A percentile compares a stretch with the other conserved stretches of the same genome.
Conservation (phyloP, 306 rosid species). For the Lablab purpureus region DNA sequence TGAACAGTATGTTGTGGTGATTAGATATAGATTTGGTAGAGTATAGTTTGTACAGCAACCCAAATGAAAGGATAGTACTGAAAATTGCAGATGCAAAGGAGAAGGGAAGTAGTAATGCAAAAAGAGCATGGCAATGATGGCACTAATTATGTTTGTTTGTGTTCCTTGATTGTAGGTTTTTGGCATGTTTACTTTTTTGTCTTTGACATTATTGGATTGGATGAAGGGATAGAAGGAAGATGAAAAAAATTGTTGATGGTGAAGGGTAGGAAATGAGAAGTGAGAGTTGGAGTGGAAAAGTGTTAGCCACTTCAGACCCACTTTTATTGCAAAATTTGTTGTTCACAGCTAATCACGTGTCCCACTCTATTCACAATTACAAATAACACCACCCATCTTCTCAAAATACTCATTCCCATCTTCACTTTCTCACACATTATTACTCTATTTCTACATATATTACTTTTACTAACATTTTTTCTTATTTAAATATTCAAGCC, state of each 20-base stretch:
- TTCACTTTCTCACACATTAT: too few relatives aligned
- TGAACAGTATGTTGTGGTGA: conserved; percentile 14
- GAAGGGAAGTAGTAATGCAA: conserved; percentile 40
- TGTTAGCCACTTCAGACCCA: conserved; percentile 40
- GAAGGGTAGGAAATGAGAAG: conserved; percentile 1
- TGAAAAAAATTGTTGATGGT: not conserved
- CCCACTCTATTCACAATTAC: conserved; percentile 29
- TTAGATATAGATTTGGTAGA: conserved; percentile 33
- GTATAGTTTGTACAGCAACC: conserved; percentile 42
- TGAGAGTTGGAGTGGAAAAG: not conserved
- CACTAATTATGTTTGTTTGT: conserved; percentile 42
- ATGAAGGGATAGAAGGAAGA: conserved; percentile 18
- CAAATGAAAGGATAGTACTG: conserved; percentile 26
- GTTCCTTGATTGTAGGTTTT: conserved; percentile 40
- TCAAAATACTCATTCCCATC: not conserved
- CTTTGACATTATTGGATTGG: conserved; percentile 43
- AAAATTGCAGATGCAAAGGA: conserved; percentile 34
- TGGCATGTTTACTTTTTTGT: conserved; percentile 47
- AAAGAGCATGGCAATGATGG: conserved; percentile 43
- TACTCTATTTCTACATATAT: too few relatives aligned
- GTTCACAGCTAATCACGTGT: conserved; percentile 44
- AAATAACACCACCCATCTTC: not conserved
- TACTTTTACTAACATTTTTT: too few relatives aligned
- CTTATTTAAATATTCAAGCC: too few relatives aligned
- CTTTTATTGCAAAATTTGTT: conserved; percentile 37